Percentiles rank a stretch among this genome's conserved stretches.
Conservation (phyloP, 2,329 filamentous ascomycete species). For the Stagonosporopsis chrysanthemi region DNA sequence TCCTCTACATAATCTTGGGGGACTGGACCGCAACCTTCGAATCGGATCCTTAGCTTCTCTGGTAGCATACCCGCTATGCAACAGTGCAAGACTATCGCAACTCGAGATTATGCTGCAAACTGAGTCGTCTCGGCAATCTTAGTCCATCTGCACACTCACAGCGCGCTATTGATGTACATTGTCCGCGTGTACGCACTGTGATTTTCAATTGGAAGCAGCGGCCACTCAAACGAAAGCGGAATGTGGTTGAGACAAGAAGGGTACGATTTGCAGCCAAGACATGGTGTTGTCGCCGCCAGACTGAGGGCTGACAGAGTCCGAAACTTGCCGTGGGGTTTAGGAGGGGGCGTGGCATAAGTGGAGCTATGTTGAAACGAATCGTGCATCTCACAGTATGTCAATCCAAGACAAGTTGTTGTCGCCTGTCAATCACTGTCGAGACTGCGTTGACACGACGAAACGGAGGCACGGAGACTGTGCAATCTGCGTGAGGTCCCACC, state of each 20-base stretch:
- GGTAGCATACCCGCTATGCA: neutral
- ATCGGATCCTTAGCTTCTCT: neutral
- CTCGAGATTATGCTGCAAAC: neutral
- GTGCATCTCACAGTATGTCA: neutral
- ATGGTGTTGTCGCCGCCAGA: conserved; percentile 9
- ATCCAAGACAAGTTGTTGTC: neutral
- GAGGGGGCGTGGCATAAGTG: neutral
- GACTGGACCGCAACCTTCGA: neutral
- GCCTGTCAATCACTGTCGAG: neutral
- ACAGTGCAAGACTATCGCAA: neutral
- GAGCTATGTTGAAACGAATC: neutral
- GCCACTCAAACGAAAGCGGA: conserved; percentile 13
- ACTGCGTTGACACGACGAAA: neutral
- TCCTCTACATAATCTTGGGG: neutral
- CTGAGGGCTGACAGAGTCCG: neutral
- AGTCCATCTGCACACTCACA: neutral
- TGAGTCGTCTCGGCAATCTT: neutral
- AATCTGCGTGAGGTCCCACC: neutral
- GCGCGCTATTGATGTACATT: neutral
- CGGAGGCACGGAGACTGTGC: neutral
- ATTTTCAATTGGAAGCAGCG: neutral
- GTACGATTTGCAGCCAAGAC: conserved; percentile 18
- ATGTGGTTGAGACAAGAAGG: conserved; percentile 16
- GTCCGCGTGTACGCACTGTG: neutral
- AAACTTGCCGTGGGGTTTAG: conserved; percentile 7